Conservation (phyloP, 148 eudicot genomes). For the Amaranthus palmeri region DNA sequence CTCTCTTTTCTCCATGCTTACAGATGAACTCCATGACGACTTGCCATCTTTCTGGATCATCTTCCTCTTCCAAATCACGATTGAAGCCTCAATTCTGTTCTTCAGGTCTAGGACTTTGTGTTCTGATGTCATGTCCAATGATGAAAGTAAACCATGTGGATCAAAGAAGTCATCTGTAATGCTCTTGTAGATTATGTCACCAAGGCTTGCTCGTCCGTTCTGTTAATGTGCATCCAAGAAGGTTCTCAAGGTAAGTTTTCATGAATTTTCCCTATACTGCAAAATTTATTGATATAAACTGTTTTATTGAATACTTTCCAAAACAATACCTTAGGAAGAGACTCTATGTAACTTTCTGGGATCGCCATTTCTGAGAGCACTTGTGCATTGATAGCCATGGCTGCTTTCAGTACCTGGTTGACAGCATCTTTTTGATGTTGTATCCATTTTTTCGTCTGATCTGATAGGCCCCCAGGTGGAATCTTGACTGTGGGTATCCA, state of each 20-base stretch:
- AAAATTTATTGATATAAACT: too few relatives aligned
- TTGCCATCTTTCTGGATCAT: constrained; percentile 69
- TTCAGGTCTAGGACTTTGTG: constrained; percentile 74
- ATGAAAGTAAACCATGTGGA: constrained; percentile 32
- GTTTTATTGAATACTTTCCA: too few relatives aligned
- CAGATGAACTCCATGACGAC: constrained; percentile 77
- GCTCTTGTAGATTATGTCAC: constrained; percentile 63
- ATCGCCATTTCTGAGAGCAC: constrained; percentile 77
- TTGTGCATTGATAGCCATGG: constrained; percentile 91
- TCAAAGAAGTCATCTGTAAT: constrained; percentile 70
- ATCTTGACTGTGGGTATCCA: constrained; percentile 84
- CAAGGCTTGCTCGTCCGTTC: constrained; percentile 87
- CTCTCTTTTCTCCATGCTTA: constrained; percentile 76
- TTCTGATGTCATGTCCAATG: constrained; percentile 61
- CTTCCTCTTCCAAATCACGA: constrained; percentile 82
- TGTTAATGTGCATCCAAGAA: constrained; percentile 18
- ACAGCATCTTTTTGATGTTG: constrained; percentile 76
- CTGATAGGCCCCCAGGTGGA: constrained; percentile 63
- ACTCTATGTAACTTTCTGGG: constrained; percentile 71
- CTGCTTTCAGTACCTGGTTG: constrained; percentile 82
- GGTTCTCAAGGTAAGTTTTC: neutral
- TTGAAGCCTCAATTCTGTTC: constrained; percentile 87
- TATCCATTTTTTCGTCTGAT: constrained; percentile 53
- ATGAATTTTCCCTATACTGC: too few relatives aligned
- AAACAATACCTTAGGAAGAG: constrained; percentile 66